phyloP scores from a whole-genome alignment of 805 yeast genomes.

The Ogataea populi-albae region DNA sequence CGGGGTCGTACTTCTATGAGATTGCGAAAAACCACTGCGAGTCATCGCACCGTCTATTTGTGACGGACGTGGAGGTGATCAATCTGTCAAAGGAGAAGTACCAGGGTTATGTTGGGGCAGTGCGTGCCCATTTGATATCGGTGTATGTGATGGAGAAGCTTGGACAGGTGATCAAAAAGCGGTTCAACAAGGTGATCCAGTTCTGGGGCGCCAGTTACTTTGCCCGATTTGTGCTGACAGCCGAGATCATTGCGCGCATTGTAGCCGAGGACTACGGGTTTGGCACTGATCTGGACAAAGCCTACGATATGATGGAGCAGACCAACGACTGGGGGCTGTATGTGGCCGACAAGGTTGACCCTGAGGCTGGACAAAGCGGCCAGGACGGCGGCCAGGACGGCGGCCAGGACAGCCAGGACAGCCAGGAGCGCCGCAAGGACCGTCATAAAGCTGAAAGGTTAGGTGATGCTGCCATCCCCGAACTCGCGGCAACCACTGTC shows the following conservation, averaged over 20 bases:
- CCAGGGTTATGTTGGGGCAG: constrained; percentile 63
- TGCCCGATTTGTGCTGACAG: constrained; percentile 56
- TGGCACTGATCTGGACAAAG: constrained; percentile 36
- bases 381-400: too few relatives aligned
- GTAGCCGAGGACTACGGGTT: constrained; percentile 44
- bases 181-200: constrained; percentile 42
- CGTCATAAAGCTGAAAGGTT: too few relatives aligned
- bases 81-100: constrained; percentile 44
- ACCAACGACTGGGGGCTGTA: constrained; percentile 41
- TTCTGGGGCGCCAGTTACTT: constrained; percentile 64
- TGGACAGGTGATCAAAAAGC: constrained; percentile 30
- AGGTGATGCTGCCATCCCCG: too few relatives aligned
- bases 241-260: constrained; percentile 55
- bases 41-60: constrained; percentile 38
- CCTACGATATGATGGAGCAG: constrained; percentile 43
- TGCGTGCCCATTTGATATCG: constrained; percentile 53
- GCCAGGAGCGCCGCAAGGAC: neutral
- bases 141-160: constrained; percentile 37
- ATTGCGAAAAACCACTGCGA: constrained; percentile 43
- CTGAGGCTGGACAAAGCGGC: constrained; percentile 4
- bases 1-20: constrained; percentile 47
- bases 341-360: constrained; percentile 30
- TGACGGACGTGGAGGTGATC: constrained; percentile 48
- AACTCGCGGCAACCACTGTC: too few relatives aligned
- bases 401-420: neutral